A percentile compares a stretch with the other conserved stretches of the same genome.
phyloP scores from a whole-genome alignment of 768 basidiomycete species.

The Mycena alexandri region DNA sequence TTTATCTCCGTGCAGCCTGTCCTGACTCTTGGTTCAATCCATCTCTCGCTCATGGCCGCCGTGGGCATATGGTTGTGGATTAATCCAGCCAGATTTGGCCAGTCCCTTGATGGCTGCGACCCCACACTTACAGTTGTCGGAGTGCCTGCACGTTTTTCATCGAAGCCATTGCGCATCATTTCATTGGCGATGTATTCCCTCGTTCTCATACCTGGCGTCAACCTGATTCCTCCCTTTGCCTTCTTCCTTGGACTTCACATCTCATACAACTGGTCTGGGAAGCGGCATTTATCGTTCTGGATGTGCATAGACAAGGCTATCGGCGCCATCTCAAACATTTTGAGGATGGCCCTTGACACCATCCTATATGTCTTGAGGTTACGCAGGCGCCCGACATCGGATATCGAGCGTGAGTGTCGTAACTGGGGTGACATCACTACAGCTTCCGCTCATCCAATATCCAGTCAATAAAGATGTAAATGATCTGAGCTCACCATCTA shows the following conservation, averaged over 20 bases:
- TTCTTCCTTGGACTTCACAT: background rate
- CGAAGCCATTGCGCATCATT: background rate
- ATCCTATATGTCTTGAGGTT: conserved; percentile 3
- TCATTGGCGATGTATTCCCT: conserved; percentile 1
- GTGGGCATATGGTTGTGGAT: background rate
- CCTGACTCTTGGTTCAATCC: background rate
- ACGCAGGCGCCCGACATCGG: background rate
- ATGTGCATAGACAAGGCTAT: background rate
- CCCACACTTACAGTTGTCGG: background rate
- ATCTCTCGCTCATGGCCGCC: background rate
- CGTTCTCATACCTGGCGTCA: background rate
- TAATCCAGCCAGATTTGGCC: background rate
- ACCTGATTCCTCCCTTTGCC: background rate
- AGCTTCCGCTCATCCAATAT: too few species aligned
- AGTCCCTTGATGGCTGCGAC: background rate
- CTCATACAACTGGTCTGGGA: background rate
- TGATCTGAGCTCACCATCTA: too few species aligned
- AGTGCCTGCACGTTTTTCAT: background rate
- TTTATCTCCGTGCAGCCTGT: background rate
- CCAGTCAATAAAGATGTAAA: too few species aligned
- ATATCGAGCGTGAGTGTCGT: too few species aligned
- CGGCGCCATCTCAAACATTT: background rate
- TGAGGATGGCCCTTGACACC: background rate
- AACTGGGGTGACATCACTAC: too few species aligned
- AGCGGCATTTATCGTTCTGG: background rate